These are phyloP conservation scores for Sporisorium iseilematis-ciliati DNA, from an alignment of 1,284 basidiomycete genomes.

Conservation along the genomic window DNA sequence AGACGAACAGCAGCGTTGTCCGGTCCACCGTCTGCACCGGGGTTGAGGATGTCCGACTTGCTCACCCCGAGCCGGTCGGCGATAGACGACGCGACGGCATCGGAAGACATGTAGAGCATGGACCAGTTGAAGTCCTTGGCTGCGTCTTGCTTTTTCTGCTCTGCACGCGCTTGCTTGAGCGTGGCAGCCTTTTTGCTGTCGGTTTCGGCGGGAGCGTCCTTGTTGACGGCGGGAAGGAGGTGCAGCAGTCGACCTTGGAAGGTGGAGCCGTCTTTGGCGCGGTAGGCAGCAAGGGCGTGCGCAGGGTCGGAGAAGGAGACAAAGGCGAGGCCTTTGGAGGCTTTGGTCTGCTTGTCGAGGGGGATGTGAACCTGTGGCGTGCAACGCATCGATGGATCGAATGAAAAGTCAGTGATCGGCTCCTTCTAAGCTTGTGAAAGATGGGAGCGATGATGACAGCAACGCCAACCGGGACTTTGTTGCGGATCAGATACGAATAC, in stretches of 20 bases:
- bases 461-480: constrained; percentile 10
- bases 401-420: constrained; percentile 18
- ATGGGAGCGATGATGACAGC: neutral
- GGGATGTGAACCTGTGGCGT: constrained; percentile 82
- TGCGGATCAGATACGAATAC: constrained; percentile 40
- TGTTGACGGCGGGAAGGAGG: constrained; percentile 83
- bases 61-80: constrained; percentile 83
- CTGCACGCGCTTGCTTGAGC: constrained; percentile 74
- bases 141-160: constrained; percentile 79
- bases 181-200: constrained; percentile 40
- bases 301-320: constrained; percentile 79
- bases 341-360: constrained; percentile 77
- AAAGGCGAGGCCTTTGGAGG: constrained; percentile 81
- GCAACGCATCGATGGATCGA: constrained; percentile 3
- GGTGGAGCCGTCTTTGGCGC: constrained; percentile 82
- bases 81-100: constrained; percentile 86
- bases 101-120: constrained; percentile 96
- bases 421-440: too few relatives aligned
- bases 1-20: constrained; percentile 82
- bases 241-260: constrained; percentile 94
- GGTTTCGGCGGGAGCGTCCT: constrained; percentile 64
- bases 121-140: constrained; percentile 94
- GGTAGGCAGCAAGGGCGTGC: constrained; percentile 81
- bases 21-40: constrained; percentile 40
- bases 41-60: constrained; percentile 86